These are phyloP conservation scores for Ogataea populi-albae DNA, from an alignment of 805 yeast species.

Conservation along the genomic window DNA sequence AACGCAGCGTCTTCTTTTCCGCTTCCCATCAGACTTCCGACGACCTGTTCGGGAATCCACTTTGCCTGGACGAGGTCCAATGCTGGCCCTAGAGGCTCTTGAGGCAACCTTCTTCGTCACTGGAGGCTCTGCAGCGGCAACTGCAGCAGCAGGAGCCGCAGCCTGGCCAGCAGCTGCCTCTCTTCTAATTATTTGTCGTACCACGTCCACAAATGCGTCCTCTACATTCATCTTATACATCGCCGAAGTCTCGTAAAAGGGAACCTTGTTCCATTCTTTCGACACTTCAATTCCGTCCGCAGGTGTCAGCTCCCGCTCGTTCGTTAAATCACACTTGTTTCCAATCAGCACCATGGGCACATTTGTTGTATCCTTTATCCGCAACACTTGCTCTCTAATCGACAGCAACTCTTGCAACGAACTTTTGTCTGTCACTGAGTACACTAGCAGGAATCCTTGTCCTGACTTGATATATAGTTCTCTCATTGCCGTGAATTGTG, in stretches of 20 bases:
- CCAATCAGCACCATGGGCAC: slow-evolving; percentile 92
- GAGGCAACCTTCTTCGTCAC: too few species aligned
- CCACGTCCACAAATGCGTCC: slow-evolving; percentile 85
- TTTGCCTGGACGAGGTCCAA: too few species aligned
- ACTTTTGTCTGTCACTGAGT: slow-evolving; percentile 57
- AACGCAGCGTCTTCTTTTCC: slow-evolving; percentile 21
- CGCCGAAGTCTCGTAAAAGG: slow-evolving; percentile 94
- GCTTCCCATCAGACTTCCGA: slow-evolving; percentile 7
- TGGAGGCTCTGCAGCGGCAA: slow-evolving; percentile 7
- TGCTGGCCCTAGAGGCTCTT: too few species aligned
- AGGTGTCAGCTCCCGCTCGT: slow-evolving; percentile 70
- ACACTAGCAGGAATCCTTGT: slow-evolving; percentile 62
- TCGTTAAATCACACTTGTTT: slow-evolving; percentile 81
- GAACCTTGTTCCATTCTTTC: slow-evolving; percentile 83
- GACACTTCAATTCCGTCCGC: slow-evolving; percentile 83
- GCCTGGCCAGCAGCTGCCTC: too few species aligned
- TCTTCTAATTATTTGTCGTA: slow-evolving; percentile 81
- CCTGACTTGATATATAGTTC: slow-evolving; percentile 86
- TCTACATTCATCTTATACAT: slow-evolving; percentile 84
- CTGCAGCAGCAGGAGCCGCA: slow-evolving; percentile 4
- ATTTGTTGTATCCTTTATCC: slow-evolving; percentile 71
- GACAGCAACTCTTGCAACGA: slow-evolving; percentile 76
- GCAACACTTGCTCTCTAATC: slow-evolving; percentile 76
- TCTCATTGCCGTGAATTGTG: slow-evolving; percentile 95
- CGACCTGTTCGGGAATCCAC: too few species aligned